Percentiles rank a stretch among this genome's conserved stretches.
These are phyloP conservation scores for Setomelanomma holmii DNA, from an alignment of 2,329 filamentous ascomycete genomes.

Conservation along the genomic window DNA sequence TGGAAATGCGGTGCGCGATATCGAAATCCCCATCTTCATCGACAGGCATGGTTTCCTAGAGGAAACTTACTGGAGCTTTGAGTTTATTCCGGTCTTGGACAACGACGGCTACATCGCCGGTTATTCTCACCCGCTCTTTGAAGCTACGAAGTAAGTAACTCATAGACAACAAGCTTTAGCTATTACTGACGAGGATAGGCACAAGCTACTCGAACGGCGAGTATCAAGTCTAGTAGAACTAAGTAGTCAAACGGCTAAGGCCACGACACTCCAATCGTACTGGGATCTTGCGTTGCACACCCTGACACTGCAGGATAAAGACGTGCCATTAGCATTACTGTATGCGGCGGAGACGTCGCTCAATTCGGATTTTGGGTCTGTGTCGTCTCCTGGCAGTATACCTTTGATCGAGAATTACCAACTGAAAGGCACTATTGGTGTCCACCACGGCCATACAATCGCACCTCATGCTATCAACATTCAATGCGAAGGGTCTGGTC, in stretches of 20 bases:
- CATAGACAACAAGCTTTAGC: too few relatives aligned
- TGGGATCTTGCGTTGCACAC: conserved; percentile 73
- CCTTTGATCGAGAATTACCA: conserved; percentile 20
- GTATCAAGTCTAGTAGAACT: conserved; percentile 65
- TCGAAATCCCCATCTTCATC: conserved; percentile 77
- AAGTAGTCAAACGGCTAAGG: conserved; percentile 72
- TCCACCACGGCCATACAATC: conserved; percentile 29
- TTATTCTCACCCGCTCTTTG: conserved; percentile 77
- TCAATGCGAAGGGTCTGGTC: conserved; percentile 19
- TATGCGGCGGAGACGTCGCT: conserved; percentile 28
- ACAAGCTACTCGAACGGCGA: conserved; percentile 28
- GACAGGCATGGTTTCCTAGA: conserved; percentile 71
- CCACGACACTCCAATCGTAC: conserved; percentile 72
- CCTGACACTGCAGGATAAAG: conserved; percentile 71
- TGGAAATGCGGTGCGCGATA: conserved; percentile 42
- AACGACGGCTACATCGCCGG: conserved; percentile 72
- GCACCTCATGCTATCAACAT: conserved; percentile 36
- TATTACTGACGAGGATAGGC: conserved; percentile 23
- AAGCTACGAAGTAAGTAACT: conserved; percentile 66
- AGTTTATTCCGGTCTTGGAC: conserved; percentile 75
- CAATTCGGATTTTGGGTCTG: conserved; percentile 18
- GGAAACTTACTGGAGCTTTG: conserved; percentile 82
- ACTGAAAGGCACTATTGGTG: conserved; percentile 35
- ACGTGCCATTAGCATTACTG: conserved; percentile 34
- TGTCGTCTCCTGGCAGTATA: conserved; percentile 22